A percentile compares a stretch with the other conserved stretches of the same genome.
These are phyloP conservation scores for Thelephora ganbajun DNA, from an alignment of 768 basidiomycete species.

Conservation along the genomic window DNA sequence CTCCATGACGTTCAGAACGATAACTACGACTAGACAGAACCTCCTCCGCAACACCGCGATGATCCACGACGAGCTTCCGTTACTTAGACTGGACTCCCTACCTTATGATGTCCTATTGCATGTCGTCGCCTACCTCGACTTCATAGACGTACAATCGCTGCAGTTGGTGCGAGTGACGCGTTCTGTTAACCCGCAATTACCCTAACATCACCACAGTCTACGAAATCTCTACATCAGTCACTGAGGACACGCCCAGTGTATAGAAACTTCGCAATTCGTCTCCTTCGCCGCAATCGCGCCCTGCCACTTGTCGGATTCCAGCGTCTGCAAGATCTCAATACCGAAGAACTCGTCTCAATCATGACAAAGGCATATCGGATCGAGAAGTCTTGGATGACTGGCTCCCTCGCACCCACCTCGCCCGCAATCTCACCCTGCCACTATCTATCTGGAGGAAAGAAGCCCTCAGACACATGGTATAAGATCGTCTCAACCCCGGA, in stretches of 20 bases:
- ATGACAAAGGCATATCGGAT: slow-evolving; percentile 50
- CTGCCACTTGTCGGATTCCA: slow-evolving; percentile 60
- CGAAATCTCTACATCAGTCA: slow-evolving; percentile 44
- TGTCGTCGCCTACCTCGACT: slow-evolving; percentile 47
- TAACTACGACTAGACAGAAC: not conserved
- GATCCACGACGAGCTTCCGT: not conserved
- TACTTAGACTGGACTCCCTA: slow-evolving; percentile 22
- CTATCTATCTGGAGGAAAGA: slow-evolving; percentile 20
- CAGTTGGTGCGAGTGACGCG: slow-evolving; percentile 36
- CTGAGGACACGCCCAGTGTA: slow-evolving; percentile 56
- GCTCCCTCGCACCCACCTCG: slow-evolving; percentile 38
- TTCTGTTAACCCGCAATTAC: not conserved
- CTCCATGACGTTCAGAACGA: too few species aligned
- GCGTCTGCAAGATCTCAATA: slow-evolving; percentile 50
- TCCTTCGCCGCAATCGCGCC: slow-evolving; percentile 53
- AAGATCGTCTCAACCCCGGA: slow-evolving; percentile 50
- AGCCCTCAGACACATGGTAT: slow-evolving; percentile 32
- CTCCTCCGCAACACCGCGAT: not conserved
- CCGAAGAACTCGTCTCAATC: slow-evolving; percentile 42
- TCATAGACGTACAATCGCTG: slow-evolving; percentile 44
- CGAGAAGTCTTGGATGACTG: slow-evolving; percentile 46
- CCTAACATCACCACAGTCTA: slow-evolving; percentile 28
- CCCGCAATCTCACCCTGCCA: slow-evolving; percentile 21
- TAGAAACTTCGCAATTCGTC: slow-evolving; percentile 44
- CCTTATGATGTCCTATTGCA: slow-evolving; percentile 63